Evolutionary conservation across 208 protist genomes (phyloP).

Genomic region (Trypanosoma conorhini): DNA sequence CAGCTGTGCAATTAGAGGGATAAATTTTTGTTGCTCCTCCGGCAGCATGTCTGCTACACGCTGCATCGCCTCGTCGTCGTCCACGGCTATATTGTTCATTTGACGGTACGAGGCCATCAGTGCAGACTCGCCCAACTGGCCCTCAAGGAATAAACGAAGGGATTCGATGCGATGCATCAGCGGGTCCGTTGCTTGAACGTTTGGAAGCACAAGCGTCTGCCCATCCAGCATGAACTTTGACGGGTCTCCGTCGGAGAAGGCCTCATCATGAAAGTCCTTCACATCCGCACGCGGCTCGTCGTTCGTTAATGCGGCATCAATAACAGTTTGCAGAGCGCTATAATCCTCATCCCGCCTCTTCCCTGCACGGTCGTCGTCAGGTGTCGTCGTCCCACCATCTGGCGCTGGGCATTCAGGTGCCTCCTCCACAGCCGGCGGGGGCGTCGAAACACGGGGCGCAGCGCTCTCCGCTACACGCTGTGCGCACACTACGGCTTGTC

Average conservation of each 20-base stretch:
- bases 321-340: conserved; percentile 67
- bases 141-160: conserved; percentile 86
- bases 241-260: conserved; percentile 45
- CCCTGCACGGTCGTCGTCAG: conserved; percentile 6
- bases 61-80: conserved; percentile 78
- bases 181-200: conserved; percentile 72
- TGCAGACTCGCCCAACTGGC: conserved; percentile 70
- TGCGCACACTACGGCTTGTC: background rate
- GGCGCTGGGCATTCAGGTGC: conserved; percentile 1
- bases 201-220: conserved; percentile 84
- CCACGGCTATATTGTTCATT: conserved; percentile 76
- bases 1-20: conserved; percentile 82
- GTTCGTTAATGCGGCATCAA: conserved; percentile 46
- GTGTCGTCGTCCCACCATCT: background rate
- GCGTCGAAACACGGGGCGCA: background rate
- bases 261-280: conserved; percentile 78
- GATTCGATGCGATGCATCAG: conserved; percentile 92
- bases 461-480: background rate
- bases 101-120: conserved; percentile 74
- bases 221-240: conserved; percentile 87
- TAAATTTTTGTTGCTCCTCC: conserved; percentile 67
- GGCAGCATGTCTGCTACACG: conserved; percentile 56
- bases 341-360: conserved; percentile 62
- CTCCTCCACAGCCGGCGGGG: background rate
- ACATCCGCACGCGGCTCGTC: conserved; percentile 9